Percentiles rank a stretch among this genome's conserved stretches.
Evolutionary conservation across 2,329 filamentous ascomycete species (phyloP).

Genomic region (Pyrenophora tritici-repentis): DNA sequence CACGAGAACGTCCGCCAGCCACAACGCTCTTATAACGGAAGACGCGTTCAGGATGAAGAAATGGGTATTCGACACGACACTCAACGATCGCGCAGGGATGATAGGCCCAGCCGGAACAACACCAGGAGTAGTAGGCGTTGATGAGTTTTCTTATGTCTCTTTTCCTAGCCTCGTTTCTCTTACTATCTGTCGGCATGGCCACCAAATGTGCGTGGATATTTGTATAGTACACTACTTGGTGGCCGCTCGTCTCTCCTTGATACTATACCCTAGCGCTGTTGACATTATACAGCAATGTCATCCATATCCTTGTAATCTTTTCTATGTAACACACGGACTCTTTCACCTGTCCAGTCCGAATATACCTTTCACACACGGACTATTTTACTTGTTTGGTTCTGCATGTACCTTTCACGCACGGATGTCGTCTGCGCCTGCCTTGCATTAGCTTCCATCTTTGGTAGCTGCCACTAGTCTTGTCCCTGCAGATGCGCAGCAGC

Average conservation of each 20-base stretch:
- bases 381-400: no score
- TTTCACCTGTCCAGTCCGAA: background rate
- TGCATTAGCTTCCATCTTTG: no score
- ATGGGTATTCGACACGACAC: constrained; percentile 35
- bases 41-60: constrained; percentile 38
- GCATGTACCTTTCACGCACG: no score
- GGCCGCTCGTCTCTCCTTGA: constrained; percentile 8
- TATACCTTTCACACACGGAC: no score
- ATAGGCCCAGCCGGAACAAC: constrained; percentile 30
- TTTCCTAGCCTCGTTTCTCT: constrained; percentile 10
- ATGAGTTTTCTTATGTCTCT: constrained; percentile 10
- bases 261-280: constrained; percentile 14
- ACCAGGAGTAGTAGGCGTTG: constrained; percentile 30
- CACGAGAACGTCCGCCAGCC: constrained; percentile 37
- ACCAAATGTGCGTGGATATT: background rate
- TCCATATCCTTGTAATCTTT: constrained; percentile 14
- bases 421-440: no score
- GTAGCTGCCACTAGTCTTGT: background rate
- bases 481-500: background rate
- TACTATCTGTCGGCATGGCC: constrained; percentile 7
- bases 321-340: constrained; percentile 1
- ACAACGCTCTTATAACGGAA: constrained; percentile 34
- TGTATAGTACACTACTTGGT: constrained; percentile 4
- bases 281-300: constrained; percentile 7
- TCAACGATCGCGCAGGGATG: constrained; percentile 21